These are phyloP conservation scores for Leccinum olivaceopallidum DNA, from an alignment of 768 basidiomycete species.

Conservation along the genomic window DNA sequence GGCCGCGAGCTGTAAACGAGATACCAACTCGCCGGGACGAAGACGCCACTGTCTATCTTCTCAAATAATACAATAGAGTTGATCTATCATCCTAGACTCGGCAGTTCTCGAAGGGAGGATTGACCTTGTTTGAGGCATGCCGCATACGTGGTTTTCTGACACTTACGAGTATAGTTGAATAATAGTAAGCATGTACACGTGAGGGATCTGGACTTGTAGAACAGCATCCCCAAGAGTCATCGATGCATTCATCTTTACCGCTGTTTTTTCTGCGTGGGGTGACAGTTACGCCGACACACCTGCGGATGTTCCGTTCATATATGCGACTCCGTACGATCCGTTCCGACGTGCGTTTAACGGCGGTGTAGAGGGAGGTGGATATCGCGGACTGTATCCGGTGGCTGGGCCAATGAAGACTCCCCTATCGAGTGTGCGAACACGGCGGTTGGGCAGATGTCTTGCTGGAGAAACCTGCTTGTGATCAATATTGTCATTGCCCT, in stretches of 20 bases:
- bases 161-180: no score
- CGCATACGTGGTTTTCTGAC: no score
- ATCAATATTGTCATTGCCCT: background rate
- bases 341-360: conserved; percentile 20
- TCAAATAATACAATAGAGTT: no score
- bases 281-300: background rate
- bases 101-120: background rate
- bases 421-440: conserved; percentile 7
- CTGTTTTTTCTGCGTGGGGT: background rate
- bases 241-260: background rate
- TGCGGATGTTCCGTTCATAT: conserved; percentile 1
- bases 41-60: no score
- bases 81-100: background rate
- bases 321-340: conserved; percentile 21
- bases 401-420: conserved; percentile 6
- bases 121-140: no score
- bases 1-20: no score
- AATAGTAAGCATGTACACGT: no score
- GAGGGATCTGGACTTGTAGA: background rate
- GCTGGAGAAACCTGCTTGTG: conserved; percentile 16
- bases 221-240: no score
- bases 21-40: no score
- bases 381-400: conserved; percentile 11
- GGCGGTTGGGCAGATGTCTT: conserved; percentile 22
- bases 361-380: background rate